Percentiles rank a stretch among this genome's conserved stretches.
These are phyloP conservation scores for Kodamaea kakaduensis DNA, from an alignment of 805 yeast genomes.

Conservation along the genomic window DNA sequence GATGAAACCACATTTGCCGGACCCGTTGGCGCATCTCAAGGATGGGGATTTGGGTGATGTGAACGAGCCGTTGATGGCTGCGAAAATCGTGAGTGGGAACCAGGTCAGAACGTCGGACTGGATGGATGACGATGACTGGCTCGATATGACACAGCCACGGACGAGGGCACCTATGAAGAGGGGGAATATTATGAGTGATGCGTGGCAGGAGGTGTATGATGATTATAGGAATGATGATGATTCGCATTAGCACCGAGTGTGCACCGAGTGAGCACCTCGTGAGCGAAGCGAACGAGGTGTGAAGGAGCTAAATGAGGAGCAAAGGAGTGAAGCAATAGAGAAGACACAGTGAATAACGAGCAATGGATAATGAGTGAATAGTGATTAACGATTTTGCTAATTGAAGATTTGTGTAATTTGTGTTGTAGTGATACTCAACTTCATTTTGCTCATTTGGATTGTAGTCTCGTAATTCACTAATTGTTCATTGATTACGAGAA, in stretches of 20 bases:
- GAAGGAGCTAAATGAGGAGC: too few species aligned
- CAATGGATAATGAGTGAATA: too few species aligned
- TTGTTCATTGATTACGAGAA: too few species aligned
- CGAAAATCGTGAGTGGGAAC: constrained; percentile 37
- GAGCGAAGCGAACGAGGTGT: too few species aligned
- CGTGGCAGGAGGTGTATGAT: constrained; percentile 38
- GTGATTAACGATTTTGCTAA: too few species aligned
- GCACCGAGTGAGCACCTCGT: too few species aligned
- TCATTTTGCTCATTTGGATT: too few species aligned
- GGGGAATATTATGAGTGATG: constrained; percentile 21
- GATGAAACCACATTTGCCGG: constrained; percentile 29
- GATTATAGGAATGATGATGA: constrained; percentile 43
- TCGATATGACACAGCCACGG: constrained; percentile 14
- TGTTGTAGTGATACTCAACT: too few species aligned
- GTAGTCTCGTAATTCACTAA: too few species aligned
- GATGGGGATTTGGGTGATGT: constrained; percentile 35
- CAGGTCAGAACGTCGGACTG: constrained; percentile 34
- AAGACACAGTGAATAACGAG: too few species aligned
- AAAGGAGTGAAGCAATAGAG: too few species aligned
- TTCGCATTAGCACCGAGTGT: constrained; percentile 15
- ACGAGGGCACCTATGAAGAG: constrained; percentile 7
- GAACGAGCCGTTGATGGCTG: constrained; percentile 35
- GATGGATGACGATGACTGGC: constrained; percentile 30
- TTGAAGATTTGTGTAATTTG: too few species aligned
- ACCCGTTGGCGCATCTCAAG: constrained; percentile 40